These are phyloP conservation scores for Cercospora zeae-maydis DNA, from an alignment of 2,329 filamentous ascomycete genomes.

Conservation along the genomic window DNA sequence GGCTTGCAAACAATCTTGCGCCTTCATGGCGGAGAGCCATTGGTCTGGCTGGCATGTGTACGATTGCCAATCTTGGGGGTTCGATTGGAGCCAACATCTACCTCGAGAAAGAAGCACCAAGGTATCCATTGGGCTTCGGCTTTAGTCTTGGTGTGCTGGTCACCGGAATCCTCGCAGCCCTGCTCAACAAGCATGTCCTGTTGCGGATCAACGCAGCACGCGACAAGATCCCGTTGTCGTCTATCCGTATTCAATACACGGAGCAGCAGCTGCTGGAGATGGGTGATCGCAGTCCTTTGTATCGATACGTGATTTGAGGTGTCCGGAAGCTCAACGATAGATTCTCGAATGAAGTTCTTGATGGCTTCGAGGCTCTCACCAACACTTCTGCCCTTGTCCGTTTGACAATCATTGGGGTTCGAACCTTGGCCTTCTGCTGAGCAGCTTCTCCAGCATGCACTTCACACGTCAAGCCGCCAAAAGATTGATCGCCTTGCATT, in stretches of 20 bases:
- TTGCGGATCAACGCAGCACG: slow-evolving; percentile 33
- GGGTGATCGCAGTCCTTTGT: slow-evolving; percentile 41
- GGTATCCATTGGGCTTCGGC: slow-evolving; percentile 21
- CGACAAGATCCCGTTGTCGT: slow-evolving; percentile 34
- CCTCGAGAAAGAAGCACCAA: slow-evolving; percentile 15
- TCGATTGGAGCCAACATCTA: slow-evolving; percentile 23
- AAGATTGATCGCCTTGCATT: neutral
- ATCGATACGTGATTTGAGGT: slow-evolving; percentile 34
- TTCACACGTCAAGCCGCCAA: neutral
- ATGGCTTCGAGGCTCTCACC: neutral
- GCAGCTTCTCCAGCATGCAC: neutral
- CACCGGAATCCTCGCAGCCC: slow-evolving; percentile 28
- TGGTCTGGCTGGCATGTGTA: slow-evolving; percentile 16
- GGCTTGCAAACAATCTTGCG: slow-evolving; percentile 53
- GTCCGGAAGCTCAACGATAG: neutral
- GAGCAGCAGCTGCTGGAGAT: slow-evolving; percentile 38
- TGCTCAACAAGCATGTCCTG: slow-evolving; percentile 11
- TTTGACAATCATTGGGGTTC: neutral
- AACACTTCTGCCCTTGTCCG: neutral
- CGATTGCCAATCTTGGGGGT: slow-evolving; percentile 23
- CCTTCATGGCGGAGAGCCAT: slow-evolving; percentile 40
- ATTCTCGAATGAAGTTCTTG: neutral
- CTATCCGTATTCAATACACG: slow-evolving; percentile 36
- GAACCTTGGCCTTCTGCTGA: neutral
- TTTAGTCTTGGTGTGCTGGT: slow-evolving; percentile 22